Evolutionary conservation across 495 filamentous ascomycete species (phyloP).

Genomic region (Aspergillus asperescens): DNA sequence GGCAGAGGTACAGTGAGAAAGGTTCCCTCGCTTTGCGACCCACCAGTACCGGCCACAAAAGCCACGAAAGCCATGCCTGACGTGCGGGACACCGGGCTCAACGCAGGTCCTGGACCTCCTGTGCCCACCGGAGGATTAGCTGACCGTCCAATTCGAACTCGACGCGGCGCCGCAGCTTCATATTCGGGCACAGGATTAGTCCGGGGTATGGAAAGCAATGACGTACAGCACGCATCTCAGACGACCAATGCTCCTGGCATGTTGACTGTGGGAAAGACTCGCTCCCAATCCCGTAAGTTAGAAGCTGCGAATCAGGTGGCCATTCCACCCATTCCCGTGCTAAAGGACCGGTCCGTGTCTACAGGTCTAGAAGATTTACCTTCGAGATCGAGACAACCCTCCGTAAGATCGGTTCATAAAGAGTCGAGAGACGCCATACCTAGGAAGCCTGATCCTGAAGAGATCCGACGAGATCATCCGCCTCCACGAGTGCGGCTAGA

Average conservation of each 20-base stretch:
- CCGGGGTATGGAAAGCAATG: conserved; percentile 28
- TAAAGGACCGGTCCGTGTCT: conserved; percentile 25
- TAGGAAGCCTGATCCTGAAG: conserved; percentile 4
- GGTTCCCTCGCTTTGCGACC: conserved; percentile 29
- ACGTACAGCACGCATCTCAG: conserved; percentile 25
- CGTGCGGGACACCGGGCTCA: conserved; percentile 14
- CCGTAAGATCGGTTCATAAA: conserved; percentile 8
- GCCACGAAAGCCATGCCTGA: conserved; percentile 19
- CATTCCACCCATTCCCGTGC: conserved; percentile 2
- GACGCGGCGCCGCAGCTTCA: conserved; percentile 36
- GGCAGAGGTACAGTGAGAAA: conserved; percentile 29
- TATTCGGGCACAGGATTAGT: conserved; percentile 32
- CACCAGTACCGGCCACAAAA: conserved; percentile 13
- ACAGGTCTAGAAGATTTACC: conserved; percentile 21
- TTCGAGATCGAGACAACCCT: conserved; percentile 6
- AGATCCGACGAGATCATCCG: conserved; percentile 3
- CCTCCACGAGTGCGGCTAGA: conserved; percentile 11
- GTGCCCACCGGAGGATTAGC: conserved; percentile 32
- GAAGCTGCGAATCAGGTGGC: conserved; percentile 31
- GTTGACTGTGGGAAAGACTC: conserved; percentile 42
- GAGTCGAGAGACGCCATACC: background rate
- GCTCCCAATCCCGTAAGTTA: conserved; percentile 42
- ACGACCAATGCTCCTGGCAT: conserved; percentile 30
- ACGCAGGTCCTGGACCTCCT: conserved; percentile 4
- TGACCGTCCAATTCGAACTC: conserved; percentile 40